Evolutionary conservation across 1,139 yeast species (phyloP).

Genomic region (Nakaseomyces sp.): DNA sequence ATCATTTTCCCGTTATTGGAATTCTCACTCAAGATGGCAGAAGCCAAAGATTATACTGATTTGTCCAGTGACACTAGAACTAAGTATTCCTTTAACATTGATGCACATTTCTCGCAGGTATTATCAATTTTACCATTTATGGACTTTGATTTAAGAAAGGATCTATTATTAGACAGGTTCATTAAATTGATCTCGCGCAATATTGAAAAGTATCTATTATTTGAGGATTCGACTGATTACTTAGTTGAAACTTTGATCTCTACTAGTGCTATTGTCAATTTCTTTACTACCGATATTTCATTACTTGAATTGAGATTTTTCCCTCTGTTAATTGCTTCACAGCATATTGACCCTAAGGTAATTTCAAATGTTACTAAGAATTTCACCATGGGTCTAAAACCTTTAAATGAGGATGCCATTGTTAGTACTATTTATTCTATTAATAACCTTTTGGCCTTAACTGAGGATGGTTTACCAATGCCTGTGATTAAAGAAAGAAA

Average conservation of each 20-base stretch:
- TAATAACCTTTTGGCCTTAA: conserved; percentile 61
- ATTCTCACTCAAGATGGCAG: conserved; percentile 14
- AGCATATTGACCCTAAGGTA: conserved; percentile 17
- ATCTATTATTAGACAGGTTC: conserved; percentile 13
- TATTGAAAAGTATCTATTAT: conserved; percentile 17
- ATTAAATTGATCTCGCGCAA: conserved; percentile 14
- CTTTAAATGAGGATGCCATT: conserved; percentile 60
- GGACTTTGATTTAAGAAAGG: conserved; percentile 8
- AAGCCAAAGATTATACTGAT: conserved; percentile 11
- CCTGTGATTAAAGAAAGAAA: conserved; percentile 32
- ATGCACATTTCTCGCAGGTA: conserved; percentile 18
- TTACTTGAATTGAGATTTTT: conserved; percentile 25
- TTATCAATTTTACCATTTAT: conserved; percentile 21
- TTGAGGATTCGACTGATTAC: conserved; percentile 28
- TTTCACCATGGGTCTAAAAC: conserved; percentile 38
- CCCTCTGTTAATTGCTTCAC: conserved; percentile 30
- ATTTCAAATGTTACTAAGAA: conserved; percentile 33
- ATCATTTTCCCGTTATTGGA: conserved; percentile 14
- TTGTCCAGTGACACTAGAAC: conserved; percentile 25
- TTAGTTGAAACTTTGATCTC: conserved; percentile 33
- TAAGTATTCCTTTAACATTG: conserved; percentile 18
- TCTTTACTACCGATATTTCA: conserved; percentile 27
- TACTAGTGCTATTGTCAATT: conserved; percentile 27
- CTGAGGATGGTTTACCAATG: conserved; percentile 36
- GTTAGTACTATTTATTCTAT: conserved; percentile 83